Base-by-base conservation (phyloP, 768 basidiomycete genomes). In the Cyathus striatus region DNA sequence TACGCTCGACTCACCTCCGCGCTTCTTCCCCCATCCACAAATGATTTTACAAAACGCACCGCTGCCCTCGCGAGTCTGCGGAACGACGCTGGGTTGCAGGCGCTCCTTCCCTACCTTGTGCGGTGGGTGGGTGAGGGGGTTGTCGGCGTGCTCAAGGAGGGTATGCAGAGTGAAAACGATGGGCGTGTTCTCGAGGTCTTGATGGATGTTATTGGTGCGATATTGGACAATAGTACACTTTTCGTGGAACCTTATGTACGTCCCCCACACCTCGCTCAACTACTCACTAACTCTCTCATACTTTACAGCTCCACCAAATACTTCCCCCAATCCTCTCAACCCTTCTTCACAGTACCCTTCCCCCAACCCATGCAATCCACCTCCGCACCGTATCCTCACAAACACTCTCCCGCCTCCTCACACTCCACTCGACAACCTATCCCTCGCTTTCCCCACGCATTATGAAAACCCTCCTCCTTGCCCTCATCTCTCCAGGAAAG, bases 171-270 rank as follows among this genome's bases (percentile, higher is more conserved):
- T 16, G 86, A 88, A 45, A 66, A 64, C 41, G 82, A 91, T 46
- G 83, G 90, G 10, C 71, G 73, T 46, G 71, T 81, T 5, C 70
- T 99, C 2, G 89, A 89, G 48, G 83, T 91, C 22, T 66, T 92
- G 47, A 65, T 98, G 47, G 90, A 92, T 48, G 89, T 90, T 14
- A 80, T 92, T 33, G 75, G 83, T 45, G 89, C 92, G 2, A 70
- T 97, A 12, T 65, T 96, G 38, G 86, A 88, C 42, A 99, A 98
- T 61, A 69, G 75, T 23, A 86, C 88, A 0, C 69, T 99, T 4
- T 97, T 97, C 58, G 81, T 97, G 18, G 96, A 99, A 62, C 96
- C 95, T 34, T 98, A 96, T 58, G 93, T 96, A 55, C 58, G 90
- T 74, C 7, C n/a, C 22, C 37, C 6, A 43, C 6, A 3, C n/a